Evolutionary conservation across 1,284 basidiomycete genomes (phyloP).

Genomic region (Sparassis latifolia): DNA sequence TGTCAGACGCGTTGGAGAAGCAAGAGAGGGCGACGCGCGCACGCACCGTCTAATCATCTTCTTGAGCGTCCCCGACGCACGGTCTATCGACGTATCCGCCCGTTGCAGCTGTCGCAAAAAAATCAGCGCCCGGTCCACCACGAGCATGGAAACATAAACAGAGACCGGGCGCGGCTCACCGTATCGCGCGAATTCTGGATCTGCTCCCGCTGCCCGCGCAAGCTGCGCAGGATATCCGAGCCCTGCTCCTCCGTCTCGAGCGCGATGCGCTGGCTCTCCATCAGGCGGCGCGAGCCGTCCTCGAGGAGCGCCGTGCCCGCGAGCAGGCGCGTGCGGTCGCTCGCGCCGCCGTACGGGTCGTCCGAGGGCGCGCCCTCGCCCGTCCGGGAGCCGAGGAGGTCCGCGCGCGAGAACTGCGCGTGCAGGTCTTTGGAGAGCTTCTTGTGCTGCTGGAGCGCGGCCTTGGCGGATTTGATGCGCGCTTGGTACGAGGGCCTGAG

Average conservation of each 20-base stretch:
- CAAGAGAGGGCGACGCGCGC: not conserved
- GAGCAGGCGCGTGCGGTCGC: constrained; percentile 74
- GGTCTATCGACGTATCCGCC: constrained; percentile 68
- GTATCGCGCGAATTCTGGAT: constrained; percentile 92
- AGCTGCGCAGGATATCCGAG: constrained; percentile 83
- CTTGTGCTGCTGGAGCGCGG: constrained; percentile 71
- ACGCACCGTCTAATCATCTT: constrained; percentile 72
- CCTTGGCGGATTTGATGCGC: constrained; percentile 68
- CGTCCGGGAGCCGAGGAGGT: constrained; percentile 45
- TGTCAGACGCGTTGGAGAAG: constrained; percentile 10
- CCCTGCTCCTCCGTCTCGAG: constrained; percentile 96
- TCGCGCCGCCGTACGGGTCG: constrained; percentile 65
- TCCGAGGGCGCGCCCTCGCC: constrained; percentile 50
- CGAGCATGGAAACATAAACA: too few relatives aligned
- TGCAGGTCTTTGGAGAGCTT: constrained; percentile 67
- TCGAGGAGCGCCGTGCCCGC: constrained; percentile 70
- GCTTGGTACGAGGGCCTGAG: constrained; percentile 69
- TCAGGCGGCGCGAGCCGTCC: constrained; percentile 75
- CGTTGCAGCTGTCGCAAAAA: constrained; percentile 45
- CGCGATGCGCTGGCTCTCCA: constrained; percentile 89
- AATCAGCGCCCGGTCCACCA: not conserved
- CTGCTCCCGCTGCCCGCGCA: constrained; percentile 89
- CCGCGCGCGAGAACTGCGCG: constrained; percentile 49
- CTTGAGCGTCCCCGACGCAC: constrained; percentile 68
- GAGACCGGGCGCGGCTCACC: too few relatives aligned